Base-by-base conservation (phyloP, 768 basidiomycete species). In the Pluteus cervinus region DNA sequence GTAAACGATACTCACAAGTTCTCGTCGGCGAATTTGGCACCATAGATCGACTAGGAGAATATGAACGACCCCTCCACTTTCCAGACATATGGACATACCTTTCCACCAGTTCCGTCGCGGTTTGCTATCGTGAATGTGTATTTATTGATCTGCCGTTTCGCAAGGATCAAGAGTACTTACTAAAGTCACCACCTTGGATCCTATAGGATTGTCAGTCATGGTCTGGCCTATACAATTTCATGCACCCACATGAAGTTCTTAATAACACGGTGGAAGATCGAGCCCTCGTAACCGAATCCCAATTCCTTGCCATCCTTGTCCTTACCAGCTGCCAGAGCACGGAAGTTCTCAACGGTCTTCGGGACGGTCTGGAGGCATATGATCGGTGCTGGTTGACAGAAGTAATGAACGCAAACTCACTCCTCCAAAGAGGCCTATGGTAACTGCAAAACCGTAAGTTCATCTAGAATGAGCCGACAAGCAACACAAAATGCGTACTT, bases 101-200 rank as follows among this genome's bases (percentile, higher is more conserved):
- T 90, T 61, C 89, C 89, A 47, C 89, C 89, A 49, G 89, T 90
- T 45, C 90, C 90, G 45, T 93, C 88, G 39, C 86, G 86, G 25
- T 71, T 71, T 39, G 87, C 86, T 89, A 40, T 33, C 33, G 23
- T 26, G 56, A 17, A 39, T 37, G 41, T 47, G 18, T 36, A 41
- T 34, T 50, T 40, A 29, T 47, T 44, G 3, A 43, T 34, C 23
- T 26, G 26, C 7, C 33, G 21, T 36, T 43, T 1, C 7, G 32
- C 23, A 14, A 8, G 41, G 30, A 3, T 5, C 5, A n/a, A 29
- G 23, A 20, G 21, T 23, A 75, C 86, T 51, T 59, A 86, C 88
- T 96, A 65, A 97, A 99, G 67, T 97, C 94, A 65, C 94, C 94
- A 53, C 93, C 93, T 66, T 97, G 93, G 50, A 94, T 91, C 88